Percentiles rank a stretch among this genome's conserved stretches.
Evolutionary conservation across 805 yeast species (phyloP).

Genomic region (Lachancea thermotolerans): DNA sequence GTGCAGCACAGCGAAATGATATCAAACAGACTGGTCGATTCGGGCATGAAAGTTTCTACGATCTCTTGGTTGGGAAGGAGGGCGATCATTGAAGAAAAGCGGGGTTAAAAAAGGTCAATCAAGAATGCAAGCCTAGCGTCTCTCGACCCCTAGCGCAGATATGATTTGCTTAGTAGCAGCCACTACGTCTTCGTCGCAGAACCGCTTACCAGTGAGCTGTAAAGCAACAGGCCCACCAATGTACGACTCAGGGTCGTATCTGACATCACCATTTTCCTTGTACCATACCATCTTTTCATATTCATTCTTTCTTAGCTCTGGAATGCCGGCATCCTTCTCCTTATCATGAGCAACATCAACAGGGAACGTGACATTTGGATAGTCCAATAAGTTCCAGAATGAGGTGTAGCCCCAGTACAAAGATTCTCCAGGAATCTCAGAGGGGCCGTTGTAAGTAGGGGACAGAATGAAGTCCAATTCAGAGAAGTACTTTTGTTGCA

Average conservation of each 20-base stretch:
- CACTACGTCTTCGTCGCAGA: slow-evolving; percentile 43
- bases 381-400: slow-evolving; percentile 63
- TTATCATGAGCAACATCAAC: slow-evolving; percentile 57
- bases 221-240: slow-evolving; percentile 44
- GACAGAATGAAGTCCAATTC: slow-evolving; percentile 56
- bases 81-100: not conserved
- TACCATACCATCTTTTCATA: slow-evolving; percentile 22
- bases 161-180: slow-evolving; percentile 40
- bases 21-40: slow-evolving; percentile 7
- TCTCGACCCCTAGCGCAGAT: slow-evolving; percentile 24
- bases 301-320: slow-evolving; percentile 14
- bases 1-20: slow-evolving; percentile 1
- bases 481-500: slow-evolving; percentile 18
- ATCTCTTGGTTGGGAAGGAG: slow-evolving; percentile 8
- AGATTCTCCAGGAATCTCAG: slow-evolving; percentile 58
- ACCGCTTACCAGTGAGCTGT: slow-evolving; percentile 45
- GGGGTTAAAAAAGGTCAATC: too few species aligned
- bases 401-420: slow-evolving; percentile 79
- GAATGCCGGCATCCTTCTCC: slow-evolving; percentile 33
- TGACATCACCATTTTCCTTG: slow-evolving; percentile 13
- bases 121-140: slow-evolving; percentile 8
- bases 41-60: slow-evolving; percentile 10
- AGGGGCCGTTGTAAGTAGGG: slow-evolving; percentile 63
- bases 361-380: slow-evolving; percentile 60
- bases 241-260: slow-evolving; percentile 32